phyloP scores from a whole-genome alignment of 2,329 filamentous ascomycete species.

The Ophiostoma sp. region DNA sequence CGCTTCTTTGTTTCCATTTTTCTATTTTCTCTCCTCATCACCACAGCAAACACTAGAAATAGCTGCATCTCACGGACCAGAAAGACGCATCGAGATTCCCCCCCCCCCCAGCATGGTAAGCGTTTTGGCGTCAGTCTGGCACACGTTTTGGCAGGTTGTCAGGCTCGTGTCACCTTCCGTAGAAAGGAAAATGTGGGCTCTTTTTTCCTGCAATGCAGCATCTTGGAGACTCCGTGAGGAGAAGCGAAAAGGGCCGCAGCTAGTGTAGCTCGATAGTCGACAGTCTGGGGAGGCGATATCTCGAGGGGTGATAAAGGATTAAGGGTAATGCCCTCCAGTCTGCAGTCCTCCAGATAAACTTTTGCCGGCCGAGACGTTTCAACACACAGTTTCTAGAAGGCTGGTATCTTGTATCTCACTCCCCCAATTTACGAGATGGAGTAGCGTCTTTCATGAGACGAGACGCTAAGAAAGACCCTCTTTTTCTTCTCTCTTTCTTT shows the following conservation, averaged over 20 bases:
- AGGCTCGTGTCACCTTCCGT: conserved; percentile 14
- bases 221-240: neutral
- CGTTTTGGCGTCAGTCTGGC: neutral
- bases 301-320: neutral
- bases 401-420: neutral
- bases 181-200: conserved; percentile 8
- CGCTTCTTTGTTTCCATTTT: neutral
- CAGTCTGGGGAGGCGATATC: neutral
- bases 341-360: neutral
- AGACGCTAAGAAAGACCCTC: neutral
- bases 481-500: neutral
- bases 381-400: neutral
- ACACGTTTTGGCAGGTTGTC: neutral
- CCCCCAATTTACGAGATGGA: neutral
- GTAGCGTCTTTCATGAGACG: conserved; percentile 4
- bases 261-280: neutral
- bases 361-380: neutral
- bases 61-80: neutral
- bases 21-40: neutral
- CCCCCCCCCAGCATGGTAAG: neutral
- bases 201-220: neutral
- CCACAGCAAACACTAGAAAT: too few species aligned
- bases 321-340: neutral
- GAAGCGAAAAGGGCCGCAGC: neutral
- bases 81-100: neutral